A percentile compares a stretch with the other conserved stretches of the same genome.
phyloP scores from a whole-genome alignment of 2,329 filamentous ascomycete species.

The Botrytis tulipae region DNA sequence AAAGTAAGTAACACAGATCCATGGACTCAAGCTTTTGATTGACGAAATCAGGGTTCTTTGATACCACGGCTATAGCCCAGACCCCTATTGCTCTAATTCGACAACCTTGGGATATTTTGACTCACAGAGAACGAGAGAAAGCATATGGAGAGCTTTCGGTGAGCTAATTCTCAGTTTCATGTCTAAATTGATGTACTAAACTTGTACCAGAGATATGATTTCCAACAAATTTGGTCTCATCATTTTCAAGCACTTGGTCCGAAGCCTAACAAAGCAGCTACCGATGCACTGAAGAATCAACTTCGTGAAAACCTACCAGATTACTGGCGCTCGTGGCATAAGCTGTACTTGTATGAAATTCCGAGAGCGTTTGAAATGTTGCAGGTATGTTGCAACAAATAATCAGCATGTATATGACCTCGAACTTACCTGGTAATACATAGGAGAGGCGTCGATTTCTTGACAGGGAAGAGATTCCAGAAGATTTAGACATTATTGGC shows the following conservation, averaged over 20 bases:
- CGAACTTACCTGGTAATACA: not conserved
- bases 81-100: not conserved
- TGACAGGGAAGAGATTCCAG: conserved; percentile 1
- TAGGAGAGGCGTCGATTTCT: conserved; percentile 1
- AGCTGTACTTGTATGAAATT: not conserved
- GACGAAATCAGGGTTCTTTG: not conserved
- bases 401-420: not conserved
- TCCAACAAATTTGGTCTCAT: not conserved
- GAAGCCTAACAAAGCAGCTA: not conserved
- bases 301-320: not conserved
- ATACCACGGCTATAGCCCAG: conserved; percentile 9
- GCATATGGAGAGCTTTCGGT: conserved; percentile 4
- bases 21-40: not conserved
- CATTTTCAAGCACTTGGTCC: not conserved
- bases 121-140: not conserved
- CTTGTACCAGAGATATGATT: conserved; percentile 1
- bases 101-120: not conserved
- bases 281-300: not conserved
- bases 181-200: not conserved
- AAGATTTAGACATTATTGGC: not conserved
- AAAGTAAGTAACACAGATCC: not conserved
- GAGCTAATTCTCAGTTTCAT: not conserved
- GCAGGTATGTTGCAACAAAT: not conserved
- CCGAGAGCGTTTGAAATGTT: not conserved
- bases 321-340: conserved; percentile 1